These are phyloP conservation scores for Mrakia hoshinonis DNA, from an alignment of 768 basidiomycete species.

Conservation along the genomic window DNA sequence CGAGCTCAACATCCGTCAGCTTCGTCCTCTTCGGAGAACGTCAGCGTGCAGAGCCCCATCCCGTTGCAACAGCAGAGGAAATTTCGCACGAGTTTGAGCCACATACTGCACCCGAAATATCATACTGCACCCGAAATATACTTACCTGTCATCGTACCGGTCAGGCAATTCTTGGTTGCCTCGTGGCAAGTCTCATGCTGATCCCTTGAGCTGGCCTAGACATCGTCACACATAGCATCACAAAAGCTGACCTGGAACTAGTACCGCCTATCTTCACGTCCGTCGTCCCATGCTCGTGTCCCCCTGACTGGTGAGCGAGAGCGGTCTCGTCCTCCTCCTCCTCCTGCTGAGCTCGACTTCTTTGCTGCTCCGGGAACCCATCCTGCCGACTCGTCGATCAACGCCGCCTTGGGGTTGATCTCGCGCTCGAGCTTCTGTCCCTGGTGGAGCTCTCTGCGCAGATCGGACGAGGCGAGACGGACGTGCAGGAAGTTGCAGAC, in stretches of 20 bases:
- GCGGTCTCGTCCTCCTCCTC: not conserved
- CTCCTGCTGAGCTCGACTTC: not conserved
- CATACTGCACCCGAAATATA: too few relatives aligned
- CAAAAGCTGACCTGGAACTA: not conserved
- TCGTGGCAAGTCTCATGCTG: too few relatives aligned
- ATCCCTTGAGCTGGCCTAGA: too few relatives aligned
- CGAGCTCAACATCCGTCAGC: not conserved
- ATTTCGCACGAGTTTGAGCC: too few relatives aligned
- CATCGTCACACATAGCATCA: too few relatives aligned
- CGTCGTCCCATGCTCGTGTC: not conserved
- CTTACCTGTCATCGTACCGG: too few relatives aligned
- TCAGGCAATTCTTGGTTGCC: too few relatives aligned
- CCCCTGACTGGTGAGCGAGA: not conserved
- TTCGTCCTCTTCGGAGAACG: too few relatives aligned
- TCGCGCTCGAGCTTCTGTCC: slow-evolving; percentile 72
- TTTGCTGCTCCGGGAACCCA: slow-evolving; percentile 21
- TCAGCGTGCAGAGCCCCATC: too few relatives aligned
- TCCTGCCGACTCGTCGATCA: slow-evolving; percentile 19
- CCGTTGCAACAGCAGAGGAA: too few relatives aligned
- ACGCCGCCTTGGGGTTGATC: slow-evolving; percentile 7
- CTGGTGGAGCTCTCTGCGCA: slow-evolving; percentile 65
- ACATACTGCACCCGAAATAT: too few relatives aligned
- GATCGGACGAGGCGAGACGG: slow-evolving; percentile 72
- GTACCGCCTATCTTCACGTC: slow-evolving; percentile 7
- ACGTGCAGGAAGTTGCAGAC: slow-evolving; percentile 99